Evolutionary conservation across 371 early-diverging fungal species (phyloP), one percentile per base, ranked within the genome.

Genomic region (Saksenaea vasiformis): DNA sequence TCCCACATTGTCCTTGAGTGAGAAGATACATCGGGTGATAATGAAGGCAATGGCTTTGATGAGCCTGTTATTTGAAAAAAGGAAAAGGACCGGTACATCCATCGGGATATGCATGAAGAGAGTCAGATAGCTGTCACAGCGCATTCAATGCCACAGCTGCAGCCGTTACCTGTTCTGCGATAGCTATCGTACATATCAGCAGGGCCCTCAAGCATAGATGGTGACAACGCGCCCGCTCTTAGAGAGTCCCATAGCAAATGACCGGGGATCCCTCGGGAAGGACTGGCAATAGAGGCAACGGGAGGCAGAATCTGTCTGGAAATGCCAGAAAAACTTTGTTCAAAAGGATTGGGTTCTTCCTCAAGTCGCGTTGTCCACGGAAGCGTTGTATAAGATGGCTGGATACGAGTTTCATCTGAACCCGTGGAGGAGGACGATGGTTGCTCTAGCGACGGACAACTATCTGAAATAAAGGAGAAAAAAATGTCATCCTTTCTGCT

Each of bases 141-240:
- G 15, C 19, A 39, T 17, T 47, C 51, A 47, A 24, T 47, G 51
- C 51, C 9, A 47, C 24, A 47, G 19, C 22, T 47, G 8, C 24
- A 47, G 51, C 19, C 39, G 65, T 39, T 24, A 67, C 43, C 28
- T 36, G 27, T 17, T 1, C 47, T 36, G 17, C 58, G 41, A 39
- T 67, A 60, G 43, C 39, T 39, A 22, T 47, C 51, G 22, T 76
- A 73, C 26, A 82, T 76, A 24, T 80, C 77, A 34, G 82, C 81
- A n/a, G 91, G 91, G 0, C 88, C 87, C 36, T 80, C 80, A n/a
- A 91, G 71, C 89, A 91, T 90, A 24, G 90, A 88, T 10, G 91
- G 91, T 11, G 91, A 91, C 38, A 91, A 70, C 1, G 91, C 90
- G 1, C 91, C 91, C 62, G 83, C 80, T n/a, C 90, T 85, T 24